Conservation (phyloP, 768 basidiomycete species). For the Pleurotus salmoneostramineus region DNA sequence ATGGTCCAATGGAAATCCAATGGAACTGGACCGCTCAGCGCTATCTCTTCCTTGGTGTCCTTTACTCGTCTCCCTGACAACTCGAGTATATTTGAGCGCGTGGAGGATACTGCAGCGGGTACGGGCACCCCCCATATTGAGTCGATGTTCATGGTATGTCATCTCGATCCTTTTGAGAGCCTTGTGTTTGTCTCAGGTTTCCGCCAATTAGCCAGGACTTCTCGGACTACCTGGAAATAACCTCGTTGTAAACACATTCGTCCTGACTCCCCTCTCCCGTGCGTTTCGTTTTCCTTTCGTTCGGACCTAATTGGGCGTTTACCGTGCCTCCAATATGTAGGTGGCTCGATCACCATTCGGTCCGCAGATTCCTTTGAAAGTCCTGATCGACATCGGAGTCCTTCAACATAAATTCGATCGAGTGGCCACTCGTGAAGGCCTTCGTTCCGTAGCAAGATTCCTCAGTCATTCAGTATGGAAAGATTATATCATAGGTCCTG, state of each 20-base stretch:
- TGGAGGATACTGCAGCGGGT: conserved; percentile 19
- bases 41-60: conserved; percentile 13
- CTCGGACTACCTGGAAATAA: conserved; percentile 20
- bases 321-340: conserved; percentile 14
- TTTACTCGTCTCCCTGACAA: conserved; percentile 13
- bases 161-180: neutral
- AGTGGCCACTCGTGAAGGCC: conserved; percentile 18
- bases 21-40: conserved; percentile 18
- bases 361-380: conserved; percentile 40
- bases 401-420: conserved; percentile 28
- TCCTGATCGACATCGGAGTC: conserved; percentile 51
- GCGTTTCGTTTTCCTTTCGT: neutral
- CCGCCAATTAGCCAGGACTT: neutral
- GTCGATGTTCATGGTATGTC: conserved; percentile 10
- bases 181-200: neutral
- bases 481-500: conserved; percentile 19
- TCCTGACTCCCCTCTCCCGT: conserved; percentile 33
- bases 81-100: conserved; percentile 11
- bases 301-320: neutral
- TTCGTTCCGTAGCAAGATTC: conserved; percentile 21
- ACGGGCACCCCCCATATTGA: conserved; percentile 18
- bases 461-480: conserved; percentile 19
- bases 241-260: conserved; percentile 20
- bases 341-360: conserved; percentile 33
- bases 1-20: conserved; percentile 23